phyloP scores from a whole-genome alignment of 768 basidiomycete species.

The Suillus variegatus region DNA sequence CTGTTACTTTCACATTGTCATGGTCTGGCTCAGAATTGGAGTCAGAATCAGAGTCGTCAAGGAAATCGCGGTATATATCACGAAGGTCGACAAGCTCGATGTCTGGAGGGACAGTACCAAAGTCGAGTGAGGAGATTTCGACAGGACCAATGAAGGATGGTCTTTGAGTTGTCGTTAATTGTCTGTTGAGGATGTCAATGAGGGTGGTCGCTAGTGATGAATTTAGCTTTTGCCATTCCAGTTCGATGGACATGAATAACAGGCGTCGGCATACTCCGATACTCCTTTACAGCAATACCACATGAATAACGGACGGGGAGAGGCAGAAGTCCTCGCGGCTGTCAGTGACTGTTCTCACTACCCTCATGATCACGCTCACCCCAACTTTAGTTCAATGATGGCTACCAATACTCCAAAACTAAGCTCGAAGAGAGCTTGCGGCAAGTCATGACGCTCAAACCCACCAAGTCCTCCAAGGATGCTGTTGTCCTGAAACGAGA shows the following conservation, averaged over 20 bases:
- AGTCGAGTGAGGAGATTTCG: slow-evolving; percentile 81
- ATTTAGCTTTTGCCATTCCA: slow-evolving; percentile 90
- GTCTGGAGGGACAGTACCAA: slow-evolving; percentile 81
- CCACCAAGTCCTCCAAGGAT: slow-evolving; percentile 49
- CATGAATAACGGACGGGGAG: slow-evolving; percentile 19
- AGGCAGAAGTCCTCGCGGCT: slow-evolving; percentile 14
- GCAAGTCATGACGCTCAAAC: slow-evolving; percentile 51
- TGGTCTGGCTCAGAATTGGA: slow-evolving; percentile 28
- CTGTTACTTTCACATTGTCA: slow-evolving; percentile 49
- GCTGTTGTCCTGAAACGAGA: slow-evolving; percentile 26
- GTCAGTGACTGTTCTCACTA: slow-evolving; percentile 2
- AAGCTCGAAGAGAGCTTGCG: slow-evolving; percentile 42
- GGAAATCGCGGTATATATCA: slow-evolving; percentile 93
- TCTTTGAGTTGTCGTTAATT: slow-evolving; percentile 67
- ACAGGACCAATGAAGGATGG: slow-evolving; percentile 96
- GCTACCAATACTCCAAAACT: slow-evolving; percentile 45
- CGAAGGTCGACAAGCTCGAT: slow-evolving; percentile 89
- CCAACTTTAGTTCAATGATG: slow-evolving; percentile 48
- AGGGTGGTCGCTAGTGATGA: slow-evolving; percentile 66
- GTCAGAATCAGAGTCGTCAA: slow-evolving; percentile 72
- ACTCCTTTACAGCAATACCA: slow-evolving; percentile 4
- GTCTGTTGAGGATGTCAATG: slow-evolving; percentile 75
- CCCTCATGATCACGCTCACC: slow-evolving; percentile 12
- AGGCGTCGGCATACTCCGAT: slow-evolving; percentile 1
- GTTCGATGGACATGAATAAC: slow-evolving; percentile 82